These are phyloP conservation scores for Blastomyces parvus DNA, from an alignment of 2,329 filamentous ascomycete genomes.

Conservation along the genomic window DNA sequence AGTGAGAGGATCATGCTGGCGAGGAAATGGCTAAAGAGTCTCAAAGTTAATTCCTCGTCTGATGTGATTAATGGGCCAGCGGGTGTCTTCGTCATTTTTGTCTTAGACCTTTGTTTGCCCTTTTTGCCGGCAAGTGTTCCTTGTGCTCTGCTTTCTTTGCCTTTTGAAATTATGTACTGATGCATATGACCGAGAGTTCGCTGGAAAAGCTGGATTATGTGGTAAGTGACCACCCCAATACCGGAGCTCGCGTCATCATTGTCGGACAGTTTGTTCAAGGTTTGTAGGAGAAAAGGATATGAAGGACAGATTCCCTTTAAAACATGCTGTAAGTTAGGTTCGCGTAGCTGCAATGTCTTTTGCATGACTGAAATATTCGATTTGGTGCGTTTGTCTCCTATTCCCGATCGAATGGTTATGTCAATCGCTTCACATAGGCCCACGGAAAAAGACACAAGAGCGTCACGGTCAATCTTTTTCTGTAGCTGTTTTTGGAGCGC, in stretches of 20 bases:
- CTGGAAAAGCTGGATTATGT: constrained; percentile 29
- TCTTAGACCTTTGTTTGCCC: constrained; percentile 13
- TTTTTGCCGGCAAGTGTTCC: constrained; percentile 12
- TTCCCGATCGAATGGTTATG: constrained; percentile 17
- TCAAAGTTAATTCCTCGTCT: constrained; percentile 16
- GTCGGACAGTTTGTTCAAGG: constrained; percentile 21
- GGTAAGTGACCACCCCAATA: constrained; percentile 25
- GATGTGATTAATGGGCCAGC: background rate
- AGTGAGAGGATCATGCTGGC: constrained; percentile 25
- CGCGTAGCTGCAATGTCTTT: constrained; percentile 3
- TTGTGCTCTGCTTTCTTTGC: constrained; percentile 7
- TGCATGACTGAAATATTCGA: constrained; percentile 12
- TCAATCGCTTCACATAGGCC: constrained; percentile 25
- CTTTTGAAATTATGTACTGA: constrained; percentile 19
- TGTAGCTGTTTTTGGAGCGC: constrained; percentile 27
- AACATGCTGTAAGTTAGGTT: constrained; percentile 17
- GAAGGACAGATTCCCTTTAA: constrained; percentile 21
- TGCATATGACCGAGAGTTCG: constrained; percentile 21
- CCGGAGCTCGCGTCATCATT: constrained; percentile 12
- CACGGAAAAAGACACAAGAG: constrained; percentile 20
- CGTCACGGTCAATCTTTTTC: constrained; percentile 19
- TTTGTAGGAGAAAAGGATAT: constrained; percentile 22
- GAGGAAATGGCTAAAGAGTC: constrained; percentile 21
- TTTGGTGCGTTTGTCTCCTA: constrained; percentile 9
- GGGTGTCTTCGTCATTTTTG: constrained; percentile 10